phyloP scores from a whole-genome alignment of 495 filamentous ascomycete species.

The Neurospora sp. region DNA sequence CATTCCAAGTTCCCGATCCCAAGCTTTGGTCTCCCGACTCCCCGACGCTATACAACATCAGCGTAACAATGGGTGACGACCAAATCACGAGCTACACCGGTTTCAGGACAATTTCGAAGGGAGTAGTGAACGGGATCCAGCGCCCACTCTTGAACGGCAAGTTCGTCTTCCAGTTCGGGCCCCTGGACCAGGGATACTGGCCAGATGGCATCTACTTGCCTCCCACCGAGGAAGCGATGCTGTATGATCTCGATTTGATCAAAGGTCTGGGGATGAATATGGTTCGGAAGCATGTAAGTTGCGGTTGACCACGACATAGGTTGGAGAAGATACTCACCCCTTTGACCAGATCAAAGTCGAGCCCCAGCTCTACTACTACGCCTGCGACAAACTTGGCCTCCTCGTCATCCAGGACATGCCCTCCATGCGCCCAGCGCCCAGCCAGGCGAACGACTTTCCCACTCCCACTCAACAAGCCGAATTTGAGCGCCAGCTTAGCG shows the following conservation, averaged over 20 bases:
- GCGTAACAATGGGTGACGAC: constrained; percentile 45
- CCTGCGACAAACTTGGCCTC: constrained; percentile 53
- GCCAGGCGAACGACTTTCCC: constrained; percentile 20
- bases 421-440: constrained; percentile 29
- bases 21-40: constrained; percentile 51
- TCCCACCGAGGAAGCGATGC: constrained; percentile 53
- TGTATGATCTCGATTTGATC: constrained; percentile 49
- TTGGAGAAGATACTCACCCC: neutral
- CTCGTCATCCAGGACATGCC: constrained; percentile 64
- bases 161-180: constrained; percentile 56
- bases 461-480: constrained; percentile 44
- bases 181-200: constrained; percentile 61
- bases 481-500: constrained; percentile 51
- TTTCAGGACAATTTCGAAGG: constrained; percentile 52
- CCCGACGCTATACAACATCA: constrained; percentile 53
- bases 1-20: constrained; percentile 39
- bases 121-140: constrained; percentile 45
- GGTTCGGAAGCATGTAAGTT: constrained; percentile 55
- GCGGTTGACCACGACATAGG: neutral
- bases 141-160: constrained; percentile 54
- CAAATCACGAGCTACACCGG: constrained; percentile 50
- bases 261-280: constrained; percentile 57
- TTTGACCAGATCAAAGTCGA: constrained; percentile 56
- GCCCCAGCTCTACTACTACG: constrained; percentile 53
- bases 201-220: constrained; percentile 56